Percentiles rank a stretch among this genome's conserved stretches.
These are phyloP conservation scores for Gryganskiella cystojenkinii DNA, from an alignment of 192 early-diverging fungal genomes.

Conservation along the genomic window DNA sequence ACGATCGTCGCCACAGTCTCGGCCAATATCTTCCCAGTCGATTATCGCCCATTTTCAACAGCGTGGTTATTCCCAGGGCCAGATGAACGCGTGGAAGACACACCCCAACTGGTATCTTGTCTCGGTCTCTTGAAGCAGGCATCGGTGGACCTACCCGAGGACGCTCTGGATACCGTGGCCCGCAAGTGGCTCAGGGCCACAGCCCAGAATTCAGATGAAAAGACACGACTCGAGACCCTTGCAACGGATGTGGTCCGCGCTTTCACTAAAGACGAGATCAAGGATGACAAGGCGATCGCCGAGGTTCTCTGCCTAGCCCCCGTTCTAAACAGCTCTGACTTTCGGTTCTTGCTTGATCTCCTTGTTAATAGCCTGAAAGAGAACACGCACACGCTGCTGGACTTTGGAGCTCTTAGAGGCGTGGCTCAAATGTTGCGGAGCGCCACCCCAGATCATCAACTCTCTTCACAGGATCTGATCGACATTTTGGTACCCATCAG, in stretches of 20 bases:
- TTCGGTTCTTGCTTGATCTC: background rate
- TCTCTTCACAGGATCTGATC: conserved; percentile 6
- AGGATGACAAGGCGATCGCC: background rate
- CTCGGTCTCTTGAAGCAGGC: background rate
- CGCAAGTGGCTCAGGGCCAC: too few relatives aligned
- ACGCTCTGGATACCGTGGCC: background rate
- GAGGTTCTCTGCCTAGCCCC: background rate
- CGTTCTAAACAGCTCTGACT: background rate
- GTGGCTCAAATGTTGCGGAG: background rate
- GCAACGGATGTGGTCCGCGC: background rate
- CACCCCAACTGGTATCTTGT: conserved; percentile 4
- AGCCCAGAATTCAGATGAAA: background rate
- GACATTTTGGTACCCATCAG: background rate
- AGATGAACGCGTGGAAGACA: background rate
- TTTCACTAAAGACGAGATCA: conserved; percentile 3
- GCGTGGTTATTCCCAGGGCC: background rate
- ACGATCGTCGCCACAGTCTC: too few relatives aligned
- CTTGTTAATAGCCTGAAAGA: background rate
- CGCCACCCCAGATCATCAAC: background rate
- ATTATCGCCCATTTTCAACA: too few relatives aligned
- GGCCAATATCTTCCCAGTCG: too few relatives aligned
- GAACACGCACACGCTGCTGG: background rate
- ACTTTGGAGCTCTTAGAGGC: background rate
- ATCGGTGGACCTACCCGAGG: background rate
- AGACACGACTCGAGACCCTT: background rate